Percentiles rank a stretch among this genome's conserved stretches.
Evolutionary conservation across 495 filamentous ascomycete genomes (phyloP).

Genomic region (Penicillium dipodomyicola): DNA sequence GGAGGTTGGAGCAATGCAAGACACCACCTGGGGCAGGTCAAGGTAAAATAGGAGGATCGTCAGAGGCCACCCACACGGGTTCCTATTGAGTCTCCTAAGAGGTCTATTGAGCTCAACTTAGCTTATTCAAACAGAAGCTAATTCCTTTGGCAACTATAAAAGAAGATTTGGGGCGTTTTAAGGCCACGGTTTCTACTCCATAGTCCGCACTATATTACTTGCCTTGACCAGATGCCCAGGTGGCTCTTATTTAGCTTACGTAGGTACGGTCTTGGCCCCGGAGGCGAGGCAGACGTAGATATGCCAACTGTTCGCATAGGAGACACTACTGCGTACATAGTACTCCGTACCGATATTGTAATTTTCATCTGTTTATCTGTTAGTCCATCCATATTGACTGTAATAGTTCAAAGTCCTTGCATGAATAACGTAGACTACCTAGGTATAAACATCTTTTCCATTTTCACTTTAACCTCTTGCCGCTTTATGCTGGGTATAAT

Average conservation of each 20-base stretch:
- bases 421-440: background rate
- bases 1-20: constrained; percentile 1
- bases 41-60: constrained; percentile 27
- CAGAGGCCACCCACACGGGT: constrained; percentile 16
- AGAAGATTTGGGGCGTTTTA: background rate
- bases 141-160: background rate
- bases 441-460: background rate
- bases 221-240: background rate
- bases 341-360: too few species aligned
- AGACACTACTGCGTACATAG: too few species aligned
- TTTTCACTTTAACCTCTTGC: background rate
- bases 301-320: too few species aligned
- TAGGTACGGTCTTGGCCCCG: too few species aligned
- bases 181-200: background rate
- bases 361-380: too few species aligned
- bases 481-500: background rate
- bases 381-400: too few species aligned
- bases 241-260: background rate
- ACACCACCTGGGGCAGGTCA: background rate
- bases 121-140: background rate
- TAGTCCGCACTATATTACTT: background rate
- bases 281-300: too few species aligned
- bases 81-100: constrained; percentile 2
- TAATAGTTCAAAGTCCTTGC: background rate
- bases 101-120: background rate